Percentiles rank a stretch among this genome's conserved stretches.
phyloP scores from a whole-genome alignment of 1,284 basidiomycete genomes.

The Sphaerobolus stellatus region DNA sequence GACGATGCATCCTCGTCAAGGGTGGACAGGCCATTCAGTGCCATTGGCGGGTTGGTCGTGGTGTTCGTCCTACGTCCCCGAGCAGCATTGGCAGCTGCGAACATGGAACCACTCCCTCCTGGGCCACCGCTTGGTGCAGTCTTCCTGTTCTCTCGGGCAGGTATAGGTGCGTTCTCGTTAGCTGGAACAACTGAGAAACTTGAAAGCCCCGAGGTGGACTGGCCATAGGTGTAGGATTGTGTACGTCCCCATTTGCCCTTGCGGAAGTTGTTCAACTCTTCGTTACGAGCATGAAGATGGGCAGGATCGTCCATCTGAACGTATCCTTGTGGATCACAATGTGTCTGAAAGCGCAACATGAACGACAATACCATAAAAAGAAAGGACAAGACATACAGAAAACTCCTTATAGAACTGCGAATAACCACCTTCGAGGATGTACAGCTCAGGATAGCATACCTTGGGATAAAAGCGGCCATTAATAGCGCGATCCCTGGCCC shows the following conservation, averaged over 20 bases:
- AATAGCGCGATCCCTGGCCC: slow-evolving; percentile 85
- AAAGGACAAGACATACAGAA: slow-evolving; percentile 31
- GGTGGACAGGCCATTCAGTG: slow-evolving; percentile 44
- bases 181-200: slow-evolving; percentile 26
- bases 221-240: slow-evolving; percentile 87
- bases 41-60: no score
- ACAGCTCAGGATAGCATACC: slow-evolving; percentile 95
- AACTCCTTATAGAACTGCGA: slow-evolving; percentile 79
- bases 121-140: slow-evolving; percentile 46
- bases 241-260: slow-evolving; percentile 77
- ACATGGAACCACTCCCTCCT: slow-evolving; percentile 49
- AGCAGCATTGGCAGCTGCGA: slow-evolving; percentile 65
- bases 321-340: slow-evolving; percentile 83
- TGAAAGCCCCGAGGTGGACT: slow-evolving; percentile 45
- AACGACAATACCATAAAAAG: not conserved
- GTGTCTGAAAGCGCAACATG: slow-evolving; percentile 33
- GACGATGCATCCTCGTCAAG: slow-evolving; percentile 59
- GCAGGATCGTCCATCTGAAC: slow-evolving; percentile 93
- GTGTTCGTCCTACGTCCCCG: slow-evolving; percentile 55
- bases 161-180: slow-evolving; percentile 51
- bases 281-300: slow-evolving; percentile 73
- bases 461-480: slow-evolving; percentile 89
- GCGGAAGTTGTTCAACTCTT: slow-evolving; percentile 90
- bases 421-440: slow-evolving; percentile 96
- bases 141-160: slow-evolving; percentile 32